A percentile compares a stretch with the other conserved stretches of the same genome.
Conservation (phyloP, 139 green algal species). For the Diplosphaera chodatii region DNA sequence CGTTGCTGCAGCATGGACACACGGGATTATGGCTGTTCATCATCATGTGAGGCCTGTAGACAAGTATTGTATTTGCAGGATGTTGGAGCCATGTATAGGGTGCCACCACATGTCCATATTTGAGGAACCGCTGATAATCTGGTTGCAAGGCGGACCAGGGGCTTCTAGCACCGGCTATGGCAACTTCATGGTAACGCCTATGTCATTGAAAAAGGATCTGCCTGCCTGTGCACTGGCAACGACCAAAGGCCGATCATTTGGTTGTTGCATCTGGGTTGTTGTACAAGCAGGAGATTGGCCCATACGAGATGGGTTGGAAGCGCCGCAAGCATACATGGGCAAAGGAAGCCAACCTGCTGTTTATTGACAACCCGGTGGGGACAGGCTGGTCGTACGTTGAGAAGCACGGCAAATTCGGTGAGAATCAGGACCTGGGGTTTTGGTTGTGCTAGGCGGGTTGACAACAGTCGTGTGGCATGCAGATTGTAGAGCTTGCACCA, state of each 20-base stretch:
- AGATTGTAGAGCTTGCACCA: too few species aligned
- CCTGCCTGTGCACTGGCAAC: too few species aligned
- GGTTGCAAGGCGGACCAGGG: constrained; percentile 15
- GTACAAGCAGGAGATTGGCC: constrained; percentile 11
- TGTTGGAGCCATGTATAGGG: constrained; percentile 1
- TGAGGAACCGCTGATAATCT: constrained; percentile 10
- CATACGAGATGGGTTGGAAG: background rate
- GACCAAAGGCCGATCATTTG: too few species aligned
- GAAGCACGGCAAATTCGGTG: constrained; percentile 6
- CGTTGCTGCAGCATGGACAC: too few species aligned
- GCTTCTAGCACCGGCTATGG: background rate
- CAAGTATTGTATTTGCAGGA: too few species aligned
- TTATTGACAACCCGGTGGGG: constrained; percentile 16
- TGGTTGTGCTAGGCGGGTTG: too few species aligned
- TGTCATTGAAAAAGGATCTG: too few species aligned
- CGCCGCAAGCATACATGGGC: constrained; percentile 6
- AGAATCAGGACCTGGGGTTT: background rate
- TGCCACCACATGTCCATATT: background rate
- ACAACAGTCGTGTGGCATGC: too few species aligned
- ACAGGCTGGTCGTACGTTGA: constrained; percentile 15
- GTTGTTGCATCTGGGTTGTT: too few species aligned
- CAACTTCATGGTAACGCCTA: background rate
- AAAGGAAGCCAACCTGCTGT: constrained; percentile 7
- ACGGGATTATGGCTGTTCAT: too few species aligned
- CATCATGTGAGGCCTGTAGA: too few species aligned